phyloP scores from a whole-genome alignment of 2,329 filamentous ascomycete genomes.

The Claviceps digitariae region DNA sequence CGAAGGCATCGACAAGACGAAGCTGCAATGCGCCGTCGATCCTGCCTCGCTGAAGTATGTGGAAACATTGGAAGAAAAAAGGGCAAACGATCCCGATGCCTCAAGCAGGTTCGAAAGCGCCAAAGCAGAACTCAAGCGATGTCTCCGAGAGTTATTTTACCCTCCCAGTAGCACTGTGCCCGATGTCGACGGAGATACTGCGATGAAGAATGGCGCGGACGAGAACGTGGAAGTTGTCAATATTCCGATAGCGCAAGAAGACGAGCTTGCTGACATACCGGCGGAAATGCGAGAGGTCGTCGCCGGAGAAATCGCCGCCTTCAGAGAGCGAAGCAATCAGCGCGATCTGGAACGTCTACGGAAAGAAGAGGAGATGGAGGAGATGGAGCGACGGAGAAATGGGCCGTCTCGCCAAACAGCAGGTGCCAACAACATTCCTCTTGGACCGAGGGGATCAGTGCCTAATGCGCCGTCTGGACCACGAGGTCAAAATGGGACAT shows the following conservation, averaged over 20 bases:
- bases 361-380: slow-evolving; percentile 85
- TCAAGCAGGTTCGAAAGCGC: slow-evolving; percentile 59
- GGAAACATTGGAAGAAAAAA: slow-evolving; percentile 61
- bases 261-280: slow-evolving; percentile 90
- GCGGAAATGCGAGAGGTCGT: slow-evolving; percentile 94
- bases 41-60: slow-evolving; percentile 72
- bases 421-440: slow-evolving; percentile 43
- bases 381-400: slow-evolving; percentile 64
- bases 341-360: slow-evolving; percentile 78
- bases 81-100: slow-evolving; percentile 47
- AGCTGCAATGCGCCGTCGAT: slow-evolving; percentile 64
- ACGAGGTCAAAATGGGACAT: slow-evolving; percentile 49
- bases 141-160: slow-evolving; percentile 59
- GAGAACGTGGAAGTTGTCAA: slow-evolving; percentile 75
- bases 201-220: slow-evolving; percentile 54
- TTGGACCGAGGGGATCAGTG: slow-evolving; percentile 30
- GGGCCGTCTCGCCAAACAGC: slow-evolving; percentile 47
- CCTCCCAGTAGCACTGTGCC: slow-evolving; percentile 34
- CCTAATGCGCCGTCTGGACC: slow-evolving; percentile 60
- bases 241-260: slow-evolving; percentile 75
- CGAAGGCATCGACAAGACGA: slow-evolving; percentile 52
- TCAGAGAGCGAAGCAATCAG: slow-evolving; percentile 80
- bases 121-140: slow-evolving; percentile 51
- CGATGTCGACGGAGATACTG: slow-evolving; percentile 53
- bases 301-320: slow-evolving; percentile 83